These are phyloP conservation scores for Vigna angularis DNA, from an alignment of 306 rosid species.

Conservation along the genomic window DNA sequence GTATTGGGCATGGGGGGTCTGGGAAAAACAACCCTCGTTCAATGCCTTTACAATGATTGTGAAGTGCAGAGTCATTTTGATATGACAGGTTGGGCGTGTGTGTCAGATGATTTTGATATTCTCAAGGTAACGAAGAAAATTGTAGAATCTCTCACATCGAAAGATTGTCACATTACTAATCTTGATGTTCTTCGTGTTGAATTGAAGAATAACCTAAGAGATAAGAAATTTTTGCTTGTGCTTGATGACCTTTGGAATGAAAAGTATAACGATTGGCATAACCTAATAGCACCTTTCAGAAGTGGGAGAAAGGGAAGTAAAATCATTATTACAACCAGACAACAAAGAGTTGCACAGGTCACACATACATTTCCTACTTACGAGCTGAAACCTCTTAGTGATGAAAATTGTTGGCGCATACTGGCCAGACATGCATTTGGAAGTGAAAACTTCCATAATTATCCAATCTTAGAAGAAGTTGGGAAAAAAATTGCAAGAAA, in stretches of 20 bases:
- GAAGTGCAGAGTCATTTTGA: constrained; percentile 29
- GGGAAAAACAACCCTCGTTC: constrained; percentile 57
- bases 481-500: constrained; percentile 37
- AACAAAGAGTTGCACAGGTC: constrained; percentile 50
- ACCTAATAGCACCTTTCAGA: constrained; percentile 35
- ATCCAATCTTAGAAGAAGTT: constrained; percentile 38
- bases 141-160: constrained; percentile 37
- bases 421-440: constrained; percentile 52
- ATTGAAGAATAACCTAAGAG: constrained; percentile 38
- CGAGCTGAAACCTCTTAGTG: constrained; percentile 38
- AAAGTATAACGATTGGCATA: constrained; percentile 55
- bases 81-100: constrained; percentile 43
- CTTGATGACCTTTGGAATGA: constrained; percentile 63
- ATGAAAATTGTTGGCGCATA: constrained; percentile 51
- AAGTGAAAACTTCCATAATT: constrained; percentile 3
- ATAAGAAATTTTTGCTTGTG: constrained; percentile 53
- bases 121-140: constrained; percentile 49
- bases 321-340: constrained; percentile 55
- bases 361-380: constrained; percentile 48
- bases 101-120: constrained; percentile 51
- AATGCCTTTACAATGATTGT: constrained; percentile 36
- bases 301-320: constrained; percentile 55
- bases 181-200: constrained; percentile 52
- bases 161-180: constrained; percentile 31
- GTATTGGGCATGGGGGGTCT: constrained; percentile 47